Percentiles rank a stretch among this genome's conserved stretches.
Conservation (phyloP, 192 early-diverging fungal genomes). For the Mortierella alpina region DNA sequence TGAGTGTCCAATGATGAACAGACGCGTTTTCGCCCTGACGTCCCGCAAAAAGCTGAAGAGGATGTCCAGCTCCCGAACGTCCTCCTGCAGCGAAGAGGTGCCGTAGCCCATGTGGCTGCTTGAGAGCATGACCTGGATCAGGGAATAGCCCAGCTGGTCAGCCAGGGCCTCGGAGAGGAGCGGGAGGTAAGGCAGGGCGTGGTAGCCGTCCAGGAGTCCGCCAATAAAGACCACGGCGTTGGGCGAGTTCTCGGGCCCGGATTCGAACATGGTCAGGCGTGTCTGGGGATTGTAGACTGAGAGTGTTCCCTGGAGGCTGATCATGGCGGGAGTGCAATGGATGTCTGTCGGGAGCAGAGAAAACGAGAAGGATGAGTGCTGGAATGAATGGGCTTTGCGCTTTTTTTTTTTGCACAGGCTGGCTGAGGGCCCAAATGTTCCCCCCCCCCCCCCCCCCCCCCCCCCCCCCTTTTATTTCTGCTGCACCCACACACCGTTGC, state of each 20-base stretch:
- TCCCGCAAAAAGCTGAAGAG: conserved; percentile 40
- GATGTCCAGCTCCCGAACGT: conserved; percentile 51
- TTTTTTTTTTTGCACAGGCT: not conserved
- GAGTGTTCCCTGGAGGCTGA: conserved; percentile 52
- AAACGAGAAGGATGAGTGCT: not conserved
- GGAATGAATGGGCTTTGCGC: not conserved
- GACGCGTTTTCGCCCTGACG: conserved; percentile 26
- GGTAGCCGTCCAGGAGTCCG: conserved; percentile 54
- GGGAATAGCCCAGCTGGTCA: conserved; percentile 20
- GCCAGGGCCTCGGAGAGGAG: conserved; percentile 27
- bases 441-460: too few relatives aligned
- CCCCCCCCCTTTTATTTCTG: too few relatives aligned
- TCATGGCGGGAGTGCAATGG: conserved; percentile 1
- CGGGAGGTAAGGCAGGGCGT: conserved; percentile 55
- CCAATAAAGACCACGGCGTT: conserved; percentile 55
- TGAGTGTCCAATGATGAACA: conserved; percentile 60
- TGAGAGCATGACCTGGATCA: conserved; percentile 58
- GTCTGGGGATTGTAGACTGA: conserved; percentile 55
- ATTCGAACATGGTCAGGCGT: conserved; percentile 58
- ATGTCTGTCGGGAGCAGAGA: not conserved
- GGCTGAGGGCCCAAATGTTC: too few relatives aligned
- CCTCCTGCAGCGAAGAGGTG: conserved; percentile 38
- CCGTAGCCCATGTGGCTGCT: conserved; percentile 60
- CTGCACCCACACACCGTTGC: too few relatives aligned
- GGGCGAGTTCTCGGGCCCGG: conserved; percentile 23